Percentiles rank a stretch among this genome's conserved stretches.
phyloP scores from a whole-genome alignment of 1,284 basidiomycete species.

The Pseudozyma sp. region DNA sequence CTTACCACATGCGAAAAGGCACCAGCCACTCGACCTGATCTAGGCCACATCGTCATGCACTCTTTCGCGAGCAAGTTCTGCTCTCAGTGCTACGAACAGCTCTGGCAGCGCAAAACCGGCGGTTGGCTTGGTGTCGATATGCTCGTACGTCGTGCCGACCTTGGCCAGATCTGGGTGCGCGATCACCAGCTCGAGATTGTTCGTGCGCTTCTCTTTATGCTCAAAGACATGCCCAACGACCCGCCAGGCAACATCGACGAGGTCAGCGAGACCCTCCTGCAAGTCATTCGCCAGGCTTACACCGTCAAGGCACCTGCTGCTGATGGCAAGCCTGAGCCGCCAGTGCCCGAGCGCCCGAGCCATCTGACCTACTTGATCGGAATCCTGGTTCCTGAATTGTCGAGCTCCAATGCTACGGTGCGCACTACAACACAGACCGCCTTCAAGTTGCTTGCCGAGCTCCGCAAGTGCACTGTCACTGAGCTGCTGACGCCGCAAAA shows the following conservation, averaged over 20 bases:
- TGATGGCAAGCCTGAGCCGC: conserved; percentile 44
- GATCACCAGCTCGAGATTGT: conserved; percentile 92
- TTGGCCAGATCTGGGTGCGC: conserved; percentile 79
- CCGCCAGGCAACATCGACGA: conserved; percentile 84
- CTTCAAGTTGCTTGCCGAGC: conserved; percentile 82
- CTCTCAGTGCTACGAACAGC: conserved; percentile 67
- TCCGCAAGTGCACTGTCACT: conserved; percentile 79
- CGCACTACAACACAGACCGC: conserved; percentile 86
- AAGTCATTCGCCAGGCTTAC: conserved; percentile 75
- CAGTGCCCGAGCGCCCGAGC: conserved; percentile 48
- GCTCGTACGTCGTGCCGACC: conserved; percentile 70
- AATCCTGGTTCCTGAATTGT: conserved; percentile 89
- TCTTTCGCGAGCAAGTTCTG: conserved; percentile 65
- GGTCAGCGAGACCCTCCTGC: conserved; percentile 82
- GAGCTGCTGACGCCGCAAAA: conserved; percentile 87
- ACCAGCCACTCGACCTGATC: conserved; percentile 57
- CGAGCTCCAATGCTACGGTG: conserved; percentile 86
- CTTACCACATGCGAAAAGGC: conserved; percentile 51
- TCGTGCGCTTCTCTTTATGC: conserved; percentile 88
- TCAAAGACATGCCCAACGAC: conserved; percentile 95
- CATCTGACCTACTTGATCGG: conserved; percentile 76
- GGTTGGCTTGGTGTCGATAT: conserved; percentile 67
- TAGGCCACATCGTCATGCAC: conserved; percentile 64
- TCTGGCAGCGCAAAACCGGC: conserved; percentile 68
- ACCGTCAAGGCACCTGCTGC: conserved; percentile 36